phyloP scores from a whole-genome alignment of 2,329 filamentous ascomycete species.

The Colletotrichum sp. region DNA sequence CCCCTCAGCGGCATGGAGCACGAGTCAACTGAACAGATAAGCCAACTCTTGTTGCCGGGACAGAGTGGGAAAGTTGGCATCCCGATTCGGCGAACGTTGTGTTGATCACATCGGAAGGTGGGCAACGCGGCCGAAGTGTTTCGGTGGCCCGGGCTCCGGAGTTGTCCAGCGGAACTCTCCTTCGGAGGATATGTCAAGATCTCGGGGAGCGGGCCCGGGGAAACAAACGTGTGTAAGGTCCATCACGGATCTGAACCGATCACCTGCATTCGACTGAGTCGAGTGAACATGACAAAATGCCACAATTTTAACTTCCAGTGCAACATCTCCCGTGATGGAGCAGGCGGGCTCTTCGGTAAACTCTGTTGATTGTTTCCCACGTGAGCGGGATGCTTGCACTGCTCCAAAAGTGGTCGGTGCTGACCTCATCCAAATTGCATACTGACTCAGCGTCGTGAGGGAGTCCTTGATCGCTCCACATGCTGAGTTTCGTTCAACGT shows the following conservation, averaged over 20 bases:
- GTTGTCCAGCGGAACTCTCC: background rate
- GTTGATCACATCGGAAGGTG: background rate
- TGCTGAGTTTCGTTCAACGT: background rate
- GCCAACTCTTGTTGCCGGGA: background rate
- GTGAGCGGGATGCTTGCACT: background rate
- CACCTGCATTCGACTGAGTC: background rate
- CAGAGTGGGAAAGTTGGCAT: background rate
- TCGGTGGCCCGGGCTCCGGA: background rate
- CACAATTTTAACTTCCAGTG: background rate
- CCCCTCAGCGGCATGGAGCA: background rate
- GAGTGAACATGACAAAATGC: background rate
- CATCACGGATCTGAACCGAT: background rate
- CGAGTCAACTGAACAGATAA: background rate
- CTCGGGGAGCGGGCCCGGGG: background rate
- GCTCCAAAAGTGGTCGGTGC: background rate
- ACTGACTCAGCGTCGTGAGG: background rate
- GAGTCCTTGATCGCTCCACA: background rate
- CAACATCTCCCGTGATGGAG: background rate
- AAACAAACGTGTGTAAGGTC: background rate
- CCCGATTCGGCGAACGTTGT: background rate
- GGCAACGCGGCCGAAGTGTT: background rate
- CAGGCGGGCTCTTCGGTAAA: background rate
- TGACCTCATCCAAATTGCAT: background rate
- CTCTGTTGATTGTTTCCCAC: background rate
- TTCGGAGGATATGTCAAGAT: background rate